Base-by-base conservation (phyloP, 139 green algal genomes). In the Chlorella vulgaris region DNA sequence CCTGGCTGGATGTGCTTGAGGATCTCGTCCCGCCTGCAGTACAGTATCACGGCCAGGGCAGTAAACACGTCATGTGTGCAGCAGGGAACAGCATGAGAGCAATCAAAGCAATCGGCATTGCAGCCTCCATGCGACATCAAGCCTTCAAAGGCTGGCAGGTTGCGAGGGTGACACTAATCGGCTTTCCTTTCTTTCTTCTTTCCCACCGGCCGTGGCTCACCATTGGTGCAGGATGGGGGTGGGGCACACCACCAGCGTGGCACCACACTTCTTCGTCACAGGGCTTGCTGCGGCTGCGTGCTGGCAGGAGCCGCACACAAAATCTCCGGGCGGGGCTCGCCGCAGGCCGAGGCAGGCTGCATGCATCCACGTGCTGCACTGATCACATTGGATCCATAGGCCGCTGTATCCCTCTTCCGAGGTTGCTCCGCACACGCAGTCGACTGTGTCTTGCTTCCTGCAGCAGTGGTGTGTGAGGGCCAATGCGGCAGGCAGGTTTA, bases 231-330 rank as follows among this genome's bases (percentile, higher is more conserved):
- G 77, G 81, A 99, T 98, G 76, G 92, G 74, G 1, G 88, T 38
- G 0, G 96, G 96, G 80, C 93, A 96, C 21, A 99, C 92, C 31
- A 99, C 93, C 5, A 99, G 89, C 2, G 95, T 98, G 6, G 95
- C 90, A 2, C 89, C 86, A 35, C 87, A 93, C 8, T 86, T 74
- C 43, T 77, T 53, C 0, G 50, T 76, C 0, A 94, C 89, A 55
- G 86, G 50, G n/a, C 68, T 31, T 42, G 67, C 53, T 4, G 90
- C 88, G 4, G 31, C 29, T 21, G 78, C 69, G 4, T 80, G 80
- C 31, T 84, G 55, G 86, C 93, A 96, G 7, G 36, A 31, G 5
- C 65, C 76, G 84, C 93, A 96, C 33, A 87, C 42, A 55, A 81
- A 88, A 42, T 75, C 78, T 31, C 69, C 81, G 61, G 70, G 67